A percentile compares a stretch with the other conserved stretches of the same genome.
phyloP scores from a whole-genome alignment of 352 stramenopile genomes.

The Phytopythium litorale region DNA sequence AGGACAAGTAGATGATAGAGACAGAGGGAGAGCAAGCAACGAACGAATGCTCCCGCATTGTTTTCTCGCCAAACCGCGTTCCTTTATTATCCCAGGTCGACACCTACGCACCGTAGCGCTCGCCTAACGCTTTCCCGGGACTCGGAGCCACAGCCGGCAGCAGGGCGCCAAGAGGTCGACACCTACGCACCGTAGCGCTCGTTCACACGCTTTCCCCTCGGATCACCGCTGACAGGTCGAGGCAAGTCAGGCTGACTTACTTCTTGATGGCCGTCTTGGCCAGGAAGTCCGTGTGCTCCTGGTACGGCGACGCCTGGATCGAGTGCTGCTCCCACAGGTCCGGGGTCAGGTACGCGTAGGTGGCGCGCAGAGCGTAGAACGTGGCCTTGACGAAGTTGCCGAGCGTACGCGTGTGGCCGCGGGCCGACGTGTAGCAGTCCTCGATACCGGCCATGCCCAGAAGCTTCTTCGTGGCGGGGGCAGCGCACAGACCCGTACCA shows the following conservation, averaged over 20 bases:
- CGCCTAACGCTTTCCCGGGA: slow-evolving; percentile 72
- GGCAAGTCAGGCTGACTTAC: slow-evolving; percentile 33
- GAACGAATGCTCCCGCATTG: not conserved
- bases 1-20: slow-evolving; percentile 30
- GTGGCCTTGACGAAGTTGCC: slow-evolving; percentile 99
- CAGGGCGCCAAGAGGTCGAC: slow-evolving; percentile 53
- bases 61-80: slow-evolving; percentile 5
- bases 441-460: slow-evolving; percentile 98
- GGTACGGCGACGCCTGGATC: slow-evolving; percentile 92
- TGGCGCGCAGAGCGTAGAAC: slow-evolving; percentile 97
- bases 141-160: not conserved
- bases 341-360: slow-evolving; percentile 98
- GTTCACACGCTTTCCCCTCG: slow-evolving; percentile 75
- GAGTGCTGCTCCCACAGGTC: slow-evolving; percentile 98
- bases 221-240: not conserved
- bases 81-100: slow-evolving; percentile 58
- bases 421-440: slow-evolving; percentile 96
- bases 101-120: slow-evolving; percentile 91
- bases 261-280: slow-evolving; percentile 94
- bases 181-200: slow-evolving; percentile 90
- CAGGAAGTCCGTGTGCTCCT: slow-evolving; percentile 99
- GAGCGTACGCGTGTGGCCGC: slow-evolving; percentile 98
- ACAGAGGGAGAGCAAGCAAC: not conserved
- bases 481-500: slow-evolving; percentile 98
- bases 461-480: slow-evolving; percentile 98